These are phyloP conservation scores for Talaromyces nanjingensis DNA, from an alignment of 495 filamentous ascomycete genomes.

Conservation along the genomic window DNA sequence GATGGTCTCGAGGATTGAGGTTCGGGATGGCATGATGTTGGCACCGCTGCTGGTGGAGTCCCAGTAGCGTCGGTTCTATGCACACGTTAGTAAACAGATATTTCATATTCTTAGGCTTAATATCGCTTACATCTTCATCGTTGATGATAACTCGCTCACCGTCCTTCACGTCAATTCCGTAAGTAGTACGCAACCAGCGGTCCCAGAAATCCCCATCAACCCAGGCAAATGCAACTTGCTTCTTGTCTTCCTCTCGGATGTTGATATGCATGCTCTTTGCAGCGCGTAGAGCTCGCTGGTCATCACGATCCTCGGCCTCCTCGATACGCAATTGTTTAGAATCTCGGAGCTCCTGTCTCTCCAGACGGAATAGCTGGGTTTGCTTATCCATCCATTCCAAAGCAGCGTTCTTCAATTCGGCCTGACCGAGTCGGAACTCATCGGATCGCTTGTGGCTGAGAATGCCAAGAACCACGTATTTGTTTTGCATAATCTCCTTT, in stretches of 20 bases:
- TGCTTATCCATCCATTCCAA: slow-evolving; percentile 98
- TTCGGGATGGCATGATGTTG: slow-evolving; percentile 80
- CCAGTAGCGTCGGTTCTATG: slow-evolving; percentile 87
- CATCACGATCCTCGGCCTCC: slow-evolving; percentile 89
- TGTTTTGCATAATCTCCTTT: slow-evolving; percentile 87
- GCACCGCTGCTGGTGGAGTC: slow-evolving; percentile 83
- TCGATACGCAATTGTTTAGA: slow-evolving; percentile 92
- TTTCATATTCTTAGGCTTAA: background rate
- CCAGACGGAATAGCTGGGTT: slow-evolving; percentile 77
- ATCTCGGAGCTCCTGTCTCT: slow-evolving; percentile 86
- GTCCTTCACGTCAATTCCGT: slow-evolving; percentile 77
- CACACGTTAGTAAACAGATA: background rate
- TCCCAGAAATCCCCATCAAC: slow-evolving; percentile 98
- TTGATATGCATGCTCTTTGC: slow-evolving; percentile 90
- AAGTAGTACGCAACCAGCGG: slow-evolving; percentile 88
- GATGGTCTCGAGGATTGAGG: slow-evolving; percentile 91
- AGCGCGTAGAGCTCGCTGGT: slow-evolving; percentile 76
- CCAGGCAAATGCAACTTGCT: slow-evolving; percentile 96
- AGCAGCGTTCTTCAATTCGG: slow-evolving; percentile 92
- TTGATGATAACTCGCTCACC: slow-evolving; percentile 94
- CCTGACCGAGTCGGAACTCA: slow-evolving; percentile 69
- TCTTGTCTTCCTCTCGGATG: slow-evolving; percentile 78
- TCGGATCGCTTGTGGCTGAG: slow-evolving; percentile 72
- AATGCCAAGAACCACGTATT: slow-evolving; percentile 86
- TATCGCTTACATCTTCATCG: slow-evolving; percentile 83